Percentiles rank a stretch among this genome's conserved stretches.
phyloP scores from a whole-genome alignment of 208 protist genomes.

The Crithidia mellificae region DNA sequence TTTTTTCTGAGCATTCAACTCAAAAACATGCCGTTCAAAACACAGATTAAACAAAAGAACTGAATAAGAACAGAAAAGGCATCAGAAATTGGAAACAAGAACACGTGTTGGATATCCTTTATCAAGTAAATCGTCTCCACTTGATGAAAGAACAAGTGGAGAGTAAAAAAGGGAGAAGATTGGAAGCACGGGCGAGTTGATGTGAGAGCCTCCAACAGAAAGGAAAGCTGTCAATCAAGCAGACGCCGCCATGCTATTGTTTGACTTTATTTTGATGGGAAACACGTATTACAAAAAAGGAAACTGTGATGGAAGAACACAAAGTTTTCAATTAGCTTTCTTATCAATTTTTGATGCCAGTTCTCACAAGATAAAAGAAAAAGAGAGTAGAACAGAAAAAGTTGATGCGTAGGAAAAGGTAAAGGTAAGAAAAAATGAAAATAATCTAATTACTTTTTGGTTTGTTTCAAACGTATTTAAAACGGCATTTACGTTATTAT shows the following conservation, averaged over 20 bases:
- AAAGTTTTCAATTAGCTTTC: background rate
- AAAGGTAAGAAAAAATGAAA: constrained; percentile 17
- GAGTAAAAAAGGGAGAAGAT: too few relatives aligned
- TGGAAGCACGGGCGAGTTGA: too few relatives aligned
- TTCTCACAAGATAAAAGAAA: background rate
- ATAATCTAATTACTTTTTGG: background rate
- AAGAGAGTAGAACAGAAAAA: constrained; percentile 16
- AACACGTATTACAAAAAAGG: background rate
- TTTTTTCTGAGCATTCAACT: too few relatives aligned
- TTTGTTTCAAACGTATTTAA: background rate
- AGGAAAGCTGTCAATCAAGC: background rate
- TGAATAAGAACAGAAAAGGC: too few relatives aligned
- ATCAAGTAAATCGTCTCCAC: too few relatives aligned
- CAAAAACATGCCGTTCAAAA: too few relatives aligned
- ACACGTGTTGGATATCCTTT: too few relatives aligned
- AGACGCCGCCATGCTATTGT: too few relatives aligned
- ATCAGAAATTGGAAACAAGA: too few relatives aligned
- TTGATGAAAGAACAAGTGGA: too few relatives aligned
- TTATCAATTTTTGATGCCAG: too few relatives aligned
- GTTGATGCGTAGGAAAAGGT: constrained; percentile 8
- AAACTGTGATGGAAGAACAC: background rate
- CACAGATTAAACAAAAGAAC: too few relatives aligned
- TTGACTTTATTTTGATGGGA: constrained; percentile 10
- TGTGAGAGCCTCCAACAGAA: background rate
- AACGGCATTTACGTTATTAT: background rate